Evolutionary conservation across 495 filamentous ascomycete species (phyloP), one percentile per base, ranked within the genome.

Genomic region (Sordaria brevicollis): DNA sequence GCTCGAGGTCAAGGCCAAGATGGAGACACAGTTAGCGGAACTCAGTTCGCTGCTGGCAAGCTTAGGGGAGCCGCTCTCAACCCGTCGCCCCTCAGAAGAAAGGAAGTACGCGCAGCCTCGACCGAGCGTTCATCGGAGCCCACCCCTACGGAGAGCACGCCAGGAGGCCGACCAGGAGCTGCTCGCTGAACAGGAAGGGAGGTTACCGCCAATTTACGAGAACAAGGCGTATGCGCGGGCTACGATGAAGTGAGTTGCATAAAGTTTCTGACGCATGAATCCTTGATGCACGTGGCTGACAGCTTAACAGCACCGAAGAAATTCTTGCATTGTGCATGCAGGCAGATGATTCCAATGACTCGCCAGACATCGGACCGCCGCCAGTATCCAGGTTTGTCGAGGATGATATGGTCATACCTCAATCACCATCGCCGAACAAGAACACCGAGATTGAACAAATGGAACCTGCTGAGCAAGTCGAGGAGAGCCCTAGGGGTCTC

Each of bases 191-290:
- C 83, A 84, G 74, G 89, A 92, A 73, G 91, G 89, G 35, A 85
- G 85, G 72, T 78, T 99, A 68, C 92, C 94, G 8, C 88, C 91
- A 0, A 97, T 99, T 66, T 77, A 88, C 66, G 95, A 99, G 79
- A 89, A 92, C 75, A 95, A 93, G 79, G 81, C 80, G 39, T 96
- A 87, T 74, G 90, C 90, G 17, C 83, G 93, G 69, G 82, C 81
- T 69, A 94, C 92, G 3, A 79, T 95, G 70, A 91, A 89, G 92
- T 96, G 84, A 73, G 88, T 77, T 2, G 15, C 35, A 71, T 70
- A 6, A 10, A 29, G 38, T 11, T 7, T 6, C 65, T 8, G 19
- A 31, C 17, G 13, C 49, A 62, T 25, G 21, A 33, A 13, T 31
- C 21, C 9, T 31, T 17, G 25, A 9, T 68, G 34, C 15, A 15